A percentile compares a stretch with the other conserved stretches of the same genome.
Evolutionary conservation across 2,329 filamentous ascomycete species (phyloP).

Genomic region (Monilinia fructicola): DNA sequence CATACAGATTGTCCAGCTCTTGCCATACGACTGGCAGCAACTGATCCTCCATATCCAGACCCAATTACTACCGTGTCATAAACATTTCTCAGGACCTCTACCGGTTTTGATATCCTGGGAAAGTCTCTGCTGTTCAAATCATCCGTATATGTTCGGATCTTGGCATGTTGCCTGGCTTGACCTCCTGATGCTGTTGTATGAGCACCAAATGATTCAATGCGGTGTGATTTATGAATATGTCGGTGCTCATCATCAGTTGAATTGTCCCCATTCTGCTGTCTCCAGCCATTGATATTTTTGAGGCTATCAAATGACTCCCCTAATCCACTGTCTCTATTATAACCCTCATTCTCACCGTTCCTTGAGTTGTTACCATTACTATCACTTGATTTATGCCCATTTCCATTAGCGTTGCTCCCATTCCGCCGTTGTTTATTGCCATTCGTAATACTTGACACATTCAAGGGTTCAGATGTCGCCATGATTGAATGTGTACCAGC

Average conservation of each 20-base stretch:
- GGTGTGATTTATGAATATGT: conserved; percentile 27
- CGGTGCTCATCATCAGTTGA: conserved; percentile 5
- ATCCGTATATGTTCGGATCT: conserved; percentile 38
- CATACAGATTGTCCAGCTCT: conserved; percentile 61
- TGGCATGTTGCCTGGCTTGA: conserved; percentile 35
- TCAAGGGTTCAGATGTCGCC: conserved; percentile 12
- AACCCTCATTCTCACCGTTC: neutral
- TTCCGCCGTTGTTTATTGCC: conserved; percentile 9
- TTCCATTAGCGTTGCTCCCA: neutral
- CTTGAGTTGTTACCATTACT: neutral
- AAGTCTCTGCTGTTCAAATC: conserved; percentile 42
- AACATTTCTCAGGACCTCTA: conserved; percentile 55
- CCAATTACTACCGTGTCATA: conserved; percentile 70
- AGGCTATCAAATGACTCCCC: conserved; percentile 5
- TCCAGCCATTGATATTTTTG: neutral
- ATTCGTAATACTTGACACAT: neutral
- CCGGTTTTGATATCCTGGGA: conserved; percentile 56
- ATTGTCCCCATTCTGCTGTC: neutral
- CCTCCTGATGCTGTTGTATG: conserved; percentile 30
- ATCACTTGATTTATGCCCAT: conserved; percentile 4
- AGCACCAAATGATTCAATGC: conserved; percentile 31
- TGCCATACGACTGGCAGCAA: conserved; percentile 65
- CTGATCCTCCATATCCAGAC: conserved; percentile 66
- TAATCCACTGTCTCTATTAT: conserved; percentile 10
- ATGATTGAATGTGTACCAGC: conserved; percentile 9